Evolutionary conservation across 2,329 filamentous ascomycete species (phyloP).

Genomic region (Fusarium acutatum): DNA sequence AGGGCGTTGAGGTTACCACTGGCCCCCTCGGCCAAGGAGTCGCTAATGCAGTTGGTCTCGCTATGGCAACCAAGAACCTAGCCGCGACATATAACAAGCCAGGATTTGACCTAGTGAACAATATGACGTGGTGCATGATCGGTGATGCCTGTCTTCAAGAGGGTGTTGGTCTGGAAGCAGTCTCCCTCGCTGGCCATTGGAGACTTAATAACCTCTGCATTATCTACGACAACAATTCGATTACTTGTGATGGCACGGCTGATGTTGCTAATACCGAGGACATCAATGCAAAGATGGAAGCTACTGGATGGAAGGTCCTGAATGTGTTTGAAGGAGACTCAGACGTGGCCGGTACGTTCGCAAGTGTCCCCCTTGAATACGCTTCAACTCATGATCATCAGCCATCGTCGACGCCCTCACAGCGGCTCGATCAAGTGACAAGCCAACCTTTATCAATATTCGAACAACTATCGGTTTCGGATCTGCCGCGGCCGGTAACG

Average conservation of each 20-base stretch:
- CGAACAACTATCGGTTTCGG: not conserved
- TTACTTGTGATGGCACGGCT: slow-evolving; percentile 64
- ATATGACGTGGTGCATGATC: slow-evolving; percentile 62
- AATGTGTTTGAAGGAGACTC: not conserved
- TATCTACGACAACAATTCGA: slow-evolving; percentile 11
- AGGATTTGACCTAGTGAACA: slow-evolving; percentile 45
- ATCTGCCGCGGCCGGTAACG: not conserved
- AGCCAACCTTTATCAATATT: not conserved
- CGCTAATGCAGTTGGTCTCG: slow-evolving; percentile 38
- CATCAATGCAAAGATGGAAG: slow-evolving; percentile 63
- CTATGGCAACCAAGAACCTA: slow-evolving; percentile 58
- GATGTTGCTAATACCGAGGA: slow-evolving; percentile 63
- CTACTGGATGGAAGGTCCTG: slow-evolving; percentile 62
- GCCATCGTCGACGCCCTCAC: not conserved
- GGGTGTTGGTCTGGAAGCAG: slow-evolving; percentile 60
- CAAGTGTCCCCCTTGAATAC: not conserved
- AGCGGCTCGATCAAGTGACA: not conserved
- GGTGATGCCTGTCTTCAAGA: slow-evolving; percentile 66
- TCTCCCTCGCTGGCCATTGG: not conserved
- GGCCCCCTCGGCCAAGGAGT: slow-evolving; percentile 65
- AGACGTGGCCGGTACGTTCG: not conserved
- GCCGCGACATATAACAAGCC: slow-evolving; percentile 26
- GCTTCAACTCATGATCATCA: not conserved
- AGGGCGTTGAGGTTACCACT: slow-evolving; percentile 65
- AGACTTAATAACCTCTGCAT: not conserved